Evolutionary conservation across 208 protist genomes (phyloP).

Genomic region (Acanthamoeba castellanii): DNA sequence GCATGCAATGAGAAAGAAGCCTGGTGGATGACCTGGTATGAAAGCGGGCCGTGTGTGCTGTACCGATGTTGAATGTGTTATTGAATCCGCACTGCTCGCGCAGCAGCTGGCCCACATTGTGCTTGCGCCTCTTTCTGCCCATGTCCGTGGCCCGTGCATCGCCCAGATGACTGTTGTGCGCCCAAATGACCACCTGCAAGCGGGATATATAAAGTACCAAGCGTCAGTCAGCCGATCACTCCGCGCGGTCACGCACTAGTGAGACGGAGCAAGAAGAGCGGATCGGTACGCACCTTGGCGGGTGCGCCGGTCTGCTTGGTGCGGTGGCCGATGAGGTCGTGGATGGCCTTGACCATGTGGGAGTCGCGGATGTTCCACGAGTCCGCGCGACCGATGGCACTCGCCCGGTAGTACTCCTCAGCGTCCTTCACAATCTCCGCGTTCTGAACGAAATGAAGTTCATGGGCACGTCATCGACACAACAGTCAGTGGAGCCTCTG

Average conservation of each 20-base stretch:
- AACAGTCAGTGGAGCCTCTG: not conserved
- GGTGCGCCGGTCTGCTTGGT: slow-evolving; percentile 41
- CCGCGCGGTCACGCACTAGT: not conserved
- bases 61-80: slow-evolving; percentile 56
- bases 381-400: slow-evolving; percentile 13
- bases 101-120: slow-evolving; percentile 31
- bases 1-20: not conserved
- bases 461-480: not conserved
- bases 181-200: slow-evolving; percentile 72
- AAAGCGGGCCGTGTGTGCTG: not conserved
- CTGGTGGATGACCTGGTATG: not conserved
- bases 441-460: slow-evolving; percentile 14
- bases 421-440: slow-evolving; percentile 58
- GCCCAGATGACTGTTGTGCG: slow-evolving; percentile 79
- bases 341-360: slow-evolving; percentile 69
- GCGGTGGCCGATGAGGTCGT: slow-evolving; percentile 46
- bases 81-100: slow-evolving; percentile 41
- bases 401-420: slow-evolving; percentile 64
- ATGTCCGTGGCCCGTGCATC: slow-evolving; percentile 67
- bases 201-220: not conserved
- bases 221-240: not conserved
- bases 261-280: not conserved
- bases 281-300: not conserved
- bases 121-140: slow-evolving; percentile 27
- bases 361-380: slow-evolving; percentile 71